Percentiles rank a stretch among this genome's conserved stretches.
phyloP scores from a whole-genome alignment of 805 yeast species.

The Nakazawaea holstii region DNA sequence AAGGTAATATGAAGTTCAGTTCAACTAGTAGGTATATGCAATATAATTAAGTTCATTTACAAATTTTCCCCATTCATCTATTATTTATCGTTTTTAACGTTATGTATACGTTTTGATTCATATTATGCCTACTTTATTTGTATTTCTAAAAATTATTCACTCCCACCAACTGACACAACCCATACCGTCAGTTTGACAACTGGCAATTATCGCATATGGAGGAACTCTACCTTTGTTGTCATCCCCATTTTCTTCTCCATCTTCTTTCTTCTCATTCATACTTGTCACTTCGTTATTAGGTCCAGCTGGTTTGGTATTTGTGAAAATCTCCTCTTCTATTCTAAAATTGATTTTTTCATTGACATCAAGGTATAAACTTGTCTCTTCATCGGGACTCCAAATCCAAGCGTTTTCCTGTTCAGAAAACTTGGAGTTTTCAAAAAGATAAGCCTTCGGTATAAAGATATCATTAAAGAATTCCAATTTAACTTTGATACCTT shows the following conservation, averaged over 20 bases:
- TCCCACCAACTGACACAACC: slow-evolving; percentile 98
- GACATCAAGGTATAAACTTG: slow-evolving; percentile 76
- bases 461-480: slow-evolving; percentile 91
- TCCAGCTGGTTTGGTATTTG: slow-evolving; percentile 74
- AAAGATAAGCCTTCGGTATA: slow-evolving; percentile 76
- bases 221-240: slow-evolving; percentile 45
- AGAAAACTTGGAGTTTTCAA: slow-evolving; percentile 44
- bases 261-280: slow-evolving; percentile 19
- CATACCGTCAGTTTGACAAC: slow-evolving; percentile 95
- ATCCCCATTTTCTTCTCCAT: slow-evolving; percentile 21
- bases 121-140: neutral
- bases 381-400: slow-evolving; percentile 73
- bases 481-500: slow-evolving; percentile 80
- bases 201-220: slow-evolving; percentile 80
- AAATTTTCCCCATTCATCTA: neutral
- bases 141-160: slow-evolving; percentile 18
- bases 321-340: slow-evolving; percentile 83
- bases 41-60: slow-evolving; percentile 59
- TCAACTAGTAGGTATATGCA: slow-evolving; percentile 98
- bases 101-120: neutral
- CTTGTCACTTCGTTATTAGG: slow-evolving; percentile 46
- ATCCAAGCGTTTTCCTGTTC: slow-evolving; percentile 91
- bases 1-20: slow-evolving; percentile 96
- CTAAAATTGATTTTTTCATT: slow-evolving; percentile 91
- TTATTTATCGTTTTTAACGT: neutral